phyloP scores from a whole-genome alignment of 306 rosid species.

The Cucurbita argyrosperma region DNA sequence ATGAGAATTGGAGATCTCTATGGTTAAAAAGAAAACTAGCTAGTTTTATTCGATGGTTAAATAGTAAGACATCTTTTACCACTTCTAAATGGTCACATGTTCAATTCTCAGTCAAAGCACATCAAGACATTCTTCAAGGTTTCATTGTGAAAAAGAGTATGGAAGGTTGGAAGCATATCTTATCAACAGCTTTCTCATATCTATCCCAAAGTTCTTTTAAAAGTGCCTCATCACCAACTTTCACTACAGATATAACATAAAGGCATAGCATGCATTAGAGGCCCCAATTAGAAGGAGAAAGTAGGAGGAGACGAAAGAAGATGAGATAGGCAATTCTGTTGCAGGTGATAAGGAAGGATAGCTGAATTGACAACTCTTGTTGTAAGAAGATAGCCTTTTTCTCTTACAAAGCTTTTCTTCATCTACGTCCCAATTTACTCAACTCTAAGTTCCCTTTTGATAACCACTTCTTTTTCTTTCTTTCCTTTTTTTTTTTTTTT shows the following conservation, averaged over 20 bases:
- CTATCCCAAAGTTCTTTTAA: slow-evolving; percentile 63
- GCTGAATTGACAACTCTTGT: too few relatives aligned
- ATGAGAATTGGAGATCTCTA: slow-evolving; percentile 28
- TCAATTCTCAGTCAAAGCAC: background rate
- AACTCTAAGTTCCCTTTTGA: too few relatives aligned
- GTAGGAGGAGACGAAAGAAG: too few relatives aligned
- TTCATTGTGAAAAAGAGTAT: background rate
- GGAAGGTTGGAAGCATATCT: slow-evolving; percentile 35
- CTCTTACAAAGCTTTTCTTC: too few relatives aligned
- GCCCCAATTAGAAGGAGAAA: too few relatives aligned
- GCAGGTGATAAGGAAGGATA: too few relatives aligned
- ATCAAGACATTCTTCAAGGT: background rate
- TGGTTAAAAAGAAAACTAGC: slow-evolving; percentile 7
- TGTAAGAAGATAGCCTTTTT: too few relatives aligned
- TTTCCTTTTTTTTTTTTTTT: too few relatives aligned
- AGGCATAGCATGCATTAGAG: background rate
- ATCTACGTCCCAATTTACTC: too few relatives aligned
- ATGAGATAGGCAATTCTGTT: too few relatives aligned
- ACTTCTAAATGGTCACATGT: background rate
- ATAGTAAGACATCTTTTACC: background rate
- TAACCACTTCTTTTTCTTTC: too few relatives aligned
- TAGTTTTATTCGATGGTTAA: background rate
- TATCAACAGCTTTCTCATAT: slow-evolving; percentile 49
- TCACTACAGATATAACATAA: slow-evolving; percentile 30
- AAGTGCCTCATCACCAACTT: slow-evolving; percentile 64